These are phyloP conservation scores for Sporothrix dimorphospora DNA, from an alignment of 2,329 filamentous ascomycete species.

Conservation along the genomic window DNA sequence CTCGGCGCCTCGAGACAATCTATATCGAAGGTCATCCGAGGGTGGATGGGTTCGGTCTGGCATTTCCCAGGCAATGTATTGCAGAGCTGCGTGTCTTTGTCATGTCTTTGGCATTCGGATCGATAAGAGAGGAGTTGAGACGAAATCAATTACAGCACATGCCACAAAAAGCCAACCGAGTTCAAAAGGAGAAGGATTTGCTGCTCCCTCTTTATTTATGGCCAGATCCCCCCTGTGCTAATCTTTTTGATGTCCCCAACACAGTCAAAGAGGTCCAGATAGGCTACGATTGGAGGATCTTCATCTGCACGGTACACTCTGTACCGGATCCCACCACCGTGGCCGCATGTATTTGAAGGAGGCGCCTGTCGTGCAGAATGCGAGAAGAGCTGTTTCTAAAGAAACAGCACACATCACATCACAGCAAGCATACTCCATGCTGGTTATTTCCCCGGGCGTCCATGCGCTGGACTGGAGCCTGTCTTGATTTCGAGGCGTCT, in stretches of 20 bases:
- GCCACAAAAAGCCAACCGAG: background rate
- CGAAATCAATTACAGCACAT: background rate
- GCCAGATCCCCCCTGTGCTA: background rate
- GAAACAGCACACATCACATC: background rate
- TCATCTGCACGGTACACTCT: background rate
- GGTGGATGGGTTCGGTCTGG: conserved; percentile 2
- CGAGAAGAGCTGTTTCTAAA: too few relatives aligned
- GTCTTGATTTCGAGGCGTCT: background rate
- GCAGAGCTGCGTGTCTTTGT: background rate
- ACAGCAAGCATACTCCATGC: background rate
- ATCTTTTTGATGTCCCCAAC: background rate
- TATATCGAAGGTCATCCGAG: background rate
- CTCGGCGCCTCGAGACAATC: background rate
- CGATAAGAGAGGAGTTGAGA: background rate
- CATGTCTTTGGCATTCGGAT: background rate
- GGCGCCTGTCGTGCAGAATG: too few relatives aligned
- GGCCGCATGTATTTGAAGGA: background rate
- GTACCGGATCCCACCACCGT: background rate
- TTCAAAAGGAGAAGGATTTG: background rate
- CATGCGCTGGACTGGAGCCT: background rate
- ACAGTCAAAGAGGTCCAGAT: background rate
- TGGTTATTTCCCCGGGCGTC: background rate
- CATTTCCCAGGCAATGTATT: background rate
- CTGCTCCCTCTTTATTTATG: background rate
- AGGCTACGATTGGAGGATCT: background rate